These are phyloP conservation scores for Ustilago sp. DNA, from an alignment of 1,284 basidiomycete genomes.

Conservation along the genomic window DNA sequence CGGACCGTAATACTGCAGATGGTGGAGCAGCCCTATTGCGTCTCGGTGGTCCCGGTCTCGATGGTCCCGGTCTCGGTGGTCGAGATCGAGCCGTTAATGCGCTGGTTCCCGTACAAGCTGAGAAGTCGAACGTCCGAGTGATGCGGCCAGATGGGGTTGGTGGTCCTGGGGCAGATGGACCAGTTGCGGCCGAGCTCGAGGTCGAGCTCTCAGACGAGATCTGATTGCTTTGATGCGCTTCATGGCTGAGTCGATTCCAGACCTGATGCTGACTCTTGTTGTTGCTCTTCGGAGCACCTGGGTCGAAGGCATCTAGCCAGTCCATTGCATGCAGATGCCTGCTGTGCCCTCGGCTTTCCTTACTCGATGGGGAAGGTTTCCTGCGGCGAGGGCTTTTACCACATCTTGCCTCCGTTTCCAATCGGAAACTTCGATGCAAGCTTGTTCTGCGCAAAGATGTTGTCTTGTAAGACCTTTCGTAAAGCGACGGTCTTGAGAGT, in stretches of 20 bases:
- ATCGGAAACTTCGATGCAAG: neutral
- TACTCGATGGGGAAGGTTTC: neutral
- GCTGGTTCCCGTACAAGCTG: neutral
- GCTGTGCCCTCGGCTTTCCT: neutral
- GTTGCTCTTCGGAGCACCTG: slow-evolving; percentile 21
- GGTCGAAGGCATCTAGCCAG: slow-evolving; percentile 47
- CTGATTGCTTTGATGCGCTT: neutral
- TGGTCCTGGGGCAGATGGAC: slow-evolving; percentile 11
- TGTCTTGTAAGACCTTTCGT: too few relatives aligned
- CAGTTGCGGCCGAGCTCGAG: slow-evolving; percentile 4
- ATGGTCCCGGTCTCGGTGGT: neutral
- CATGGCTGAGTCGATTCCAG: neutral
- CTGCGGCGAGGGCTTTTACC: neutral
- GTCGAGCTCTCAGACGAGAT: neutral
- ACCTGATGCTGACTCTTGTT: slow-evolving; percentile 3
- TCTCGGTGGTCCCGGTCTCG: slow-evolving; percentile 6
- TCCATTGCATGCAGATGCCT: slow-evolving; percentile 27
- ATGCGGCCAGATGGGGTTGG: slow-evolving; percentile 9
- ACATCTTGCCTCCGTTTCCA: neutral
- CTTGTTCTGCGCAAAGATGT: too few relatives aligned
- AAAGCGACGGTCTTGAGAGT: too few relatives aligned
- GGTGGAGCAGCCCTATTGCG: slow-evolving; percentile 31
- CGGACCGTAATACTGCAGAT: slow-evolving; percentile 27
- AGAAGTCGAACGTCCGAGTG: neutral
- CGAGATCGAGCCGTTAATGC: slow-evolving; percentile 5